A percentile compares a stretch with the other conserved stretches of the same genome.
Conservation (phyloP, 2,329 filamentous ascomycete genomes). For the Xylariaceae sp. region DNA sequence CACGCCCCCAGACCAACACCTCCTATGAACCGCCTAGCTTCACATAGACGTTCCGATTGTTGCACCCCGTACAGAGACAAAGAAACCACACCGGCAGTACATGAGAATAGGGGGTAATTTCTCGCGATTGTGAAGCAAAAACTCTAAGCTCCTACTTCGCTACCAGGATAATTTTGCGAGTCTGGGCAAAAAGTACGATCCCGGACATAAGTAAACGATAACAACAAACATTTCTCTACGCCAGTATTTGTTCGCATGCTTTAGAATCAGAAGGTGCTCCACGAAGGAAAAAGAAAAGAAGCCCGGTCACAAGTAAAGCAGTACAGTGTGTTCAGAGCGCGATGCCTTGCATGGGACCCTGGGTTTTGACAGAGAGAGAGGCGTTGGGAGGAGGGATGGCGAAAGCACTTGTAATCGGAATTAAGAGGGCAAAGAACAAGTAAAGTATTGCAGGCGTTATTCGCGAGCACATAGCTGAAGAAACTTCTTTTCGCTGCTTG, state of each 20-base stretch:
- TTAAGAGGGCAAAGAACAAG: not conserved
- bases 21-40: conserved; percentile 24
- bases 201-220: not conserved
- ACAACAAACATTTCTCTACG: conserved; percentile 10
- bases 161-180: conserved; percentile 24
- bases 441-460: conserved; percentile 6
- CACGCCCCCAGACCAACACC: conserved; percentile 15
- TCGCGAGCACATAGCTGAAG: conserved; percentile 3
- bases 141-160: conserved; percentile 18
- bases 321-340: conserved; percentile 4
- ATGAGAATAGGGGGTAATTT: conserved; percentile 15
- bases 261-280: conserved; percentile 5
- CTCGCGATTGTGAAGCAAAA: conserved; percentile 20
- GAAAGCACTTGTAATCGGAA: conserved; percentile 9
- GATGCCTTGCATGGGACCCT: conserved; percentile 3
- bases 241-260: conserved; percentile 13
- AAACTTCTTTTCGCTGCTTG: conserved; percentile 7
- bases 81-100: conserved; percentile 9
- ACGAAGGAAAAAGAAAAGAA: not conserved
- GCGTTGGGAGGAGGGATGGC: conserved; percentile 9
- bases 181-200: conserved; percentile 10
- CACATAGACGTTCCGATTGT: conserved; percentile 8
- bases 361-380: conserved; percentile 6
- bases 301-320: conserved; percentile 1
- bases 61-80: not conserved